These are phyloP conservation scores for Paraphoma sp. DNA, from an alignment of 2,329 filamentous ascomycete genomes.

Conservation along the genomic window DNA sequence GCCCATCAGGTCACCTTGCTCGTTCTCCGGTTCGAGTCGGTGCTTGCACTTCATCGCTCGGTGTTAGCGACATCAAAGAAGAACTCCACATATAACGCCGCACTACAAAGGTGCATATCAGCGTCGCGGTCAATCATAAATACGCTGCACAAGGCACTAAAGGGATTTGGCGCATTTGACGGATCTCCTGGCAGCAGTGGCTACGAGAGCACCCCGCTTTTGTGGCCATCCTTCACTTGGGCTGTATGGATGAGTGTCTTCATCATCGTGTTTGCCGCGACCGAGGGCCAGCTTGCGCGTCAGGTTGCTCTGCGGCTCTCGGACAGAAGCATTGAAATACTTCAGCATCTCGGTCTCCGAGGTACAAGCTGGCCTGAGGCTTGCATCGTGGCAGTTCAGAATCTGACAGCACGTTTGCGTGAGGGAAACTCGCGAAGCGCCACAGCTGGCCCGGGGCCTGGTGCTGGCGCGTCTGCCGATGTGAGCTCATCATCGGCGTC, in stretches of 20 bases:
- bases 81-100: slow-evolving; percentile 26
- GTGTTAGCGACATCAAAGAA: slow-evolving; percentile 29
- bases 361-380: slow-evolving; percentile 36
- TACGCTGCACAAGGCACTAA: slow-evolving; percentile 27
- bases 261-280: slow-evolving; percentile 27
- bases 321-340: slow-evolving; percentile 24
- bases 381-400: slow-evolving; percentile 30
- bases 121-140: slow-evolving; percentile 34
- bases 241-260: slow-evolving; percentile 35
- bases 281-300: slow-evolving; percentile 25
- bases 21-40: slow-evolving; percentile 29
- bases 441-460: slow-evolving; percentile 1
- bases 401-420: slow-evolving; percentile 20
- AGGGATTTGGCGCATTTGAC: slow-evolving; percentile 30
- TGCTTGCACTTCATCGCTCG: slow-evolving; percentile 30
- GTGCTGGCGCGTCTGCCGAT: neutral
- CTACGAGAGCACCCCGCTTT: slow-evolving; percentile 25
- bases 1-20: slow-evolving; percentile 30
- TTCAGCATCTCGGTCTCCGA: slow-evolving; percentile 28
- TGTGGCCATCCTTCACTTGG: slow-evolving; percentile 38
- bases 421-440: slow-evolving; percentile 13
- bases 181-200: slow-evolving; percentile 28
- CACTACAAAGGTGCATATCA: slow-evolving; percentile 30
- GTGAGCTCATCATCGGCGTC: no score
- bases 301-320: slow-evolving; percentile 23